Base-by-base conservation (phyloP, 2,329 filamentous ascomycete genomes). In the Coniosporium tulheliwenetii region DNA sequence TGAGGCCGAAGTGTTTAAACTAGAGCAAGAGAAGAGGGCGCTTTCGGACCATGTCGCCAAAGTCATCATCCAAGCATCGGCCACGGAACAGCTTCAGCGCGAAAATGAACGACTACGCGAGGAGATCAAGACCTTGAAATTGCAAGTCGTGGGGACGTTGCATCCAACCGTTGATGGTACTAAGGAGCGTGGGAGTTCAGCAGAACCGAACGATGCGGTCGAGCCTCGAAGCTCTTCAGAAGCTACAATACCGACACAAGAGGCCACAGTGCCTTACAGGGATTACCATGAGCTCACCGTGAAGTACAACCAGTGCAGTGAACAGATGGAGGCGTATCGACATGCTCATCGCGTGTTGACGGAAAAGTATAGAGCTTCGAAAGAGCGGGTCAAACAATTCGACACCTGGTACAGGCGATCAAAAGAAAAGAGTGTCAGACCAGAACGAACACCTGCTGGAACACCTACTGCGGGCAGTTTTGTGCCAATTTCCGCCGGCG, bases 321-420 rank as follows among this genome's bases (percentile, higher is more conserved):
- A 32, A 39, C 39, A 15, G 37, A 50, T 43, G 36, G 45, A 31
- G 38, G 44, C 41, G 33, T 58, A 55, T 37, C 60, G 52, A 53
- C 46, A 53, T 10, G 36, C 56, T 58, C 40, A 58, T 60, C 40
- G 54, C 50, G 10, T 31, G 30, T 30, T 44, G 9, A 42, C 40
- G 8, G 44, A 43, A 33, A 52, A 55, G 36, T 51, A 46, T 31
- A 42, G 42, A 36, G 52, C 59, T 2, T 61, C 62, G 50, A 65
- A 65, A 41, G 51, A 59, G 10, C 59, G 46, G 30, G 57, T 60
- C 7, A 55, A 51, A 35, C 40, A 47, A 37, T 57, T 53, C 52
- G 49, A 53, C 37, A 37, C 39, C 33, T 35, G 33, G 5, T 57
- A 54, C 36, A 39, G 46, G 26, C 41, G 45, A 7, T 39, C 32